phyloP scores from a whole-genome alignment of 2,329 filamentous ascomycete species.

The Blastomyces parvus region DNA sequence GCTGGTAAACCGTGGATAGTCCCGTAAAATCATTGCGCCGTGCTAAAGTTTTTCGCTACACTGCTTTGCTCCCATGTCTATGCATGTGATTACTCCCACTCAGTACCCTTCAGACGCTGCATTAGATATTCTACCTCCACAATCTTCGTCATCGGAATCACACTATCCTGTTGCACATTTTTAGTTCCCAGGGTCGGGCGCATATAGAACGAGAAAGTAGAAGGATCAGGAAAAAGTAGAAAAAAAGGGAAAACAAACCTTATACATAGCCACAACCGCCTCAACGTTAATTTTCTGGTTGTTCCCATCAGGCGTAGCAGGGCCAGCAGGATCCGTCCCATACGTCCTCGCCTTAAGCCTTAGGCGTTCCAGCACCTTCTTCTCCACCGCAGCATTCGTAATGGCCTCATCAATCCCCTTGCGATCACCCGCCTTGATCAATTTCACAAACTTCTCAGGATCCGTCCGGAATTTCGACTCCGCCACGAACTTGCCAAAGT shows the following conservation, averaged over 20 bases:
- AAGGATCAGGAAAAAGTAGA: not conserved
- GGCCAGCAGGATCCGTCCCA: conserved; percentile 71
- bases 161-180: conserved; percentile 47
- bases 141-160: conserved; percentile 95
- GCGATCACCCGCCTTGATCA: conserved; percentile 74
- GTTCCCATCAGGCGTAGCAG: conserved; percentile 28
- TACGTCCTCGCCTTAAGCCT: conserved; percentile 87
- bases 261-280: conserved; percentile 82
- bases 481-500: conserved; percentile 97
- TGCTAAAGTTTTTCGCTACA: not conserved
- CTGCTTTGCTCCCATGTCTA: conserved; percentile 13
- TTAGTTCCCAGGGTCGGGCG: conserved; percentile 11
- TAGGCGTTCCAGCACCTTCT: conserved; percentile 79
- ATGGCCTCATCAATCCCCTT: conserved; percentile 80
- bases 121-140: conserved; percentile 98
- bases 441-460: conserved; percentile 63
- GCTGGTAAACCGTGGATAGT: conserved; percentile 5
- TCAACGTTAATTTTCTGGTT: conserved; percentile 76
- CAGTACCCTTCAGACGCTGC: conserved; percentile 61
- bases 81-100: conserved; percentile 32
- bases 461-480: conserved; percentile 89
- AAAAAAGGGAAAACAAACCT: conserved; percentile 30
- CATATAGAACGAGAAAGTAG: not conserved
- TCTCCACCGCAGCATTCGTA: conserved; percentile 79
- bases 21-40: conserved; percentile 1